Base-by-base conservation (phyloP, 345 rosid species). In the Erodium maritimum region DNA sequence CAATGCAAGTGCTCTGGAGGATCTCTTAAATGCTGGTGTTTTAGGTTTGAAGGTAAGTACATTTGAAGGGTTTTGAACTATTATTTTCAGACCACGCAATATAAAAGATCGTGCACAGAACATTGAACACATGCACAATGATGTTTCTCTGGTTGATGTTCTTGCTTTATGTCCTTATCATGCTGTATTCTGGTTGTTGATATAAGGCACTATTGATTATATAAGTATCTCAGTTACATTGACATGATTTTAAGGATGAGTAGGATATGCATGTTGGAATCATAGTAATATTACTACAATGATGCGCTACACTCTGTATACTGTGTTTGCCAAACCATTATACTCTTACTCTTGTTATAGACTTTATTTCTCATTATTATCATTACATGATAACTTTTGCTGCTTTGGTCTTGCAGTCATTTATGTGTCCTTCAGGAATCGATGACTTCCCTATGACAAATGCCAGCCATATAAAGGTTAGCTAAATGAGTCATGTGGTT, bases 401-500 rank as follows among this genome's bases (percentile, higher is more conserved):
- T 7, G 37, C 70, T 64, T 54, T 60, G 58, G 23, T 52, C 65
- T 37, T 74, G 76, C 66, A 93, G 99, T 87, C 99, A 50, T 93
- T 93, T 68, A 89, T 93, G 95, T 93, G 96, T 69, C 96, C 96
- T 57, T 93, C 99, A 2, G 99, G 96, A 67, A 89, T 89, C 75
- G 70, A 85, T 19, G 99, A 93, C 82, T 93, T 93, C 55, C 96
- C 95, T 14, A 93, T 93, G 99, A 89, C 99, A 57, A 82, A 79
- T 65, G 71, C 74, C 42, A 77, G 71, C 71, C 99, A 93, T 60
- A 89, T 93, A 58, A 89, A 89, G 96, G 96, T 87, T 53, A 6
- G 75, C 19, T 58, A 19, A 42, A 42, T 42, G 12, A 42, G 48
- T 12, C 48, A 14, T 42, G 14, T 11, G 14, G 48, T 42, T 14